These are phyloP conservation scores for Lippia alba DNA, from an alignment of 305 asterid species.

Conservation along the genomic window DNA sequence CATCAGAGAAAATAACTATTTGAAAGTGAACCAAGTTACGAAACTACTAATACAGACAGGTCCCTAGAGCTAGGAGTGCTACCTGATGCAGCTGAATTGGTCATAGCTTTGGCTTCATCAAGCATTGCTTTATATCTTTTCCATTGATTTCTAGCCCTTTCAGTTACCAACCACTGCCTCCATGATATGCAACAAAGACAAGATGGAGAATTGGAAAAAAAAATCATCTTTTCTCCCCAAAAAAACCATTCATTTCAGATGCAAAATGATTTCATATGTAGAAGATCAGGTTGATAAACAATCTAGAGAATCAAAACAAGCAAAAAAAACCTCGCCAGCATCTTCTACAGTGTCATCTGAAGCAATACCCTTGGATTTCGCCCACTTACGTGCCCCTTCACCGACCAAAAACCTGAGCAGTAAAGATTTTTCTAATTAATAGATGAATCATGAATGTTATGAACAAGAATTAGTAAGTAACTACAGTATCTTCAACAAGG, in stretches of 20 bases:
- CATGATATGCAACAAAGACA: conserved; percentile 33
- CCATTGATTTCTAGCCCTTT: conserved; percentile 82
- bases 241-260: conserved; percentile 7
- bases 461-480: not conserved
- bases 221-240: not conserved
- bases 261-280: not conserved
- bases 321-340: conserved; percentile 57
- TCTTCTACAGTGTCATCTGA: conserved; percentile 48
- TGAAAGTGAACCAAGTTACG: not conserved
- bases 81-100: conserved; percentile 39
- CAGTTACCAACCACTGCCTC: conserved; percentile 87
- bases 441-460: conserved; percentile 6
- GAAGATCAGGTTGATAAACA: conserved; percentile 1
- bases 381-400: conserved; percentile 89
- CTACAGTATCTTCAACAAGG: conserved; percentile 20
- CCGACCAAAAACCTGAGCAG: conserved; percentile 87
- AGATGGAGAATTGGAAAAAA: conserved; percentile 18
- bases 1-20: conserved; percentile 1
- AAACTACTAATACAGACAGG: conserved; percentile 36
- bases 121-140: conserved; percentile 76
- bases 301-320: not conserved
- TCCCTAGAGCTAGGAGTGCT: conserved; percentile 30
- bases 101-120: conserved; percentile 61
- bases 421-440: conserved; percentile 19
- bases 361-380: conserved; percentile 73